Conservation (phyloP, 2,329 filamentous ascomycete genomes). For the Penicillium sp. region DNA sequence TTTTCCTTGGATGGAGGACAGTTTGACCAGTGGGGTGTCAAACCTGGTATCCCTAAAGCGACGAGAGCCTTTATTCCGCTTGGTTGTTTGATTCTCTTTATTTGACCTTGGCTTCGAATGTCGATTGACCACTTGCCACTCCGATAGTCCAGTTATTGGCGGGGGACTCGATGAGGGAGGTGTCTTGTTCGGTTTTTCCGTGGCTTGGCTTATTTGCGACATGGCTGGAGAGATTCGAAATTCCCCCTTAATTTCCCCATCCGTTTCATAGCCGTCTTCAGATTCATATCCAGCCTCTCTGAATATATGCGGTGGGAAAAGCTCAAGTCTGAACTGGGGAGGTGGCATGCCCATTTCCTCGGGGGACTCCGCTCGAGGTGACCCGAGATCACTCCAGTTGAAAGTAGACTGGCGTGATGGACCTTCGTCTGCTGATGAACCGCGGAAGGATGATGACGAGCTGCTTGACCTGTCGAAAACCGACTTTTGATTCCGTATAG, state of each 20-base stretch:
- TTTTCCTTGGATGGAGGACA: slow-evolving; percentile 27
- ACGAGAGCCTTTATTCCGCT: slow-evolving; percentile 14
- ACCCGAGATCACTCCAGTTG: slow-evolving; percentile 29
- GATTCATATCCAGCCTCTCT: slow-evolving; percentile 21
- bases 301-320: slow-evolving; percentile 35
- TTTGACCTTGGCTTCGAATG: slow-evolving; percentile 11
- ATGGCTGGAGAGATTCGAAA: slow-evolving; percentile 26
- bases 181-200: slow-evolving; percentile 25
- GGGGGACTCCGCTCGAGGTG: slow-evolving; percentile 34
- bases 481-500: slow-evolving; percentile 36
- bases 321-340: slow-evolving; percentile 27
- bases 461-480: slow-evolving; percentile 48
- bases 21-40: slow-evolving; percentile 24
- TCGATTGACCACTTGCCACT: slow-evolving; percentile 34
- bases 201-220: slow-evolving; percentile 31
- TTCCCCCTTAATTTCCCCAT: slow-evolving; percentile 27
- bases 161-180: slow-evolving; percentile 23
- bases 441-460: slow-evolving; percentile 42
- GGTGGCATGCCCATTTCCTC: slow-evolving; percentile 24
- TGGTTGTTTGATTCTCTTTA: slow-evolving; percentile 8
- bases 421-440: slow-evolving; percentile 39
- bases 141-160: slow-evolving; percentile 21
- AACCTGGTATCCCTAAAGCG: slow-evolving; percentile 18
- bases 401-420: slow-evolving; percentile 32
- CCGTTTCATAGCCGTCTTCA: slow-evolving; percentile 34